phyloP scores from a whole-genome alignment of 768 basidiomycete genomes.

The Porphyrellus cyaneotinctus region DNA sequence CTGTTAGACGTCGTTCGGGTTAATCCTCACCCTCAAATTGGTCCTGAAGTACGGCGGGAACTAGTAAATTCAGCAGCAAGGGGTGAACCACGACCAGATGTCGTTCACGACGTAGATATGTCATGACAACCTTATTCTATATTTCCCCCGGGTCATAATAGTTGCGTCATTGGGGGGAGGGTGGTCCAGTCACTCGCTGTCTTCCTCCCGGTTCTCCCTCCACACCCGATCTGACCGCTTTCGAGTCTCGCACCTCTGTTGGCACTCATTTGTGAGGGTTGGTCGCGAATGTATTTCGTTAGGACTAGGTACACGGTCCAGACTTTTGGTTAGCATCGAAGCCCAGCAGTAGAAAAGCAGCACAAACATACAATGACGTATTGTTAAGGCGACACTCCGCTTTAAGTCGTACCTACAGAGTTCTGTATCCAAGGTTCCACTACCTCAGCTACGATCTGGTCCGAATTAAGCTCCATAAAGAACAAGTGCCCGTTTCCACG shows the following conservation, averaged over 20 bases:
- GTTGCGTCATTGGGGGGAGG: too few species aligned
- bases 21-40: slow-evolving; percentile 83
- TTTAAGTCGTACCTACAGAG: slow-evolving; percentile 6
- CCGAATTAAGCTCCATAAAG: slow-evolving; percentile 50
- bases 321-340: too few species aligned
- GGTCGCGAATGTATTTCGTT: too few species aligned
- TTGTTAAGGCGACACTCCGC: not conserved
- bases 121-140: slow-evolving; percentile 26
- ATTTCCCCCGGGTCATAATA: too few species aligned
- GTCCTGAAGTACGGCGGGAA: slow-evolving; percentile 87
- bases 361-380: not conserved
- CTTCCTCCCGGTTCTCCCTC: too few species aligned
- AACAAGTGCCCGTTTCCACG: slow-evolving; percentile 55
- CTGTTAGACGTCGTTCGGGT: slow-evolving; percentile 88
- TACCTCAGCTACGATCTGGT: slow-evolving; percentile 40
- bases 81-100: slow-evolving; percentile 68
- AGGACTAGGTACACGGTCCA: too few species aligned
- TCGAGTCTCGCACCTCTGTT: not conserved
- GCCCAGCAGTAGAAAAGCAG: too few species aligned
- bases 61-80: slow-evolving; percentile 82
- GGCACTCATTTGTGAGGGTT: too few species aligned
- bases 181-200: too few species aligned
- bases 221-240: too few species aligned
- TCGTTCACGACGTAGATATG: slow-evolving; percentile 67
- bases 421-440: slow-evolving; percentile 38